Base-by-base conservation (phyloP, 2,329 filamentous ascomycete genomes). In the Corynespora cassiicola region DNA sequence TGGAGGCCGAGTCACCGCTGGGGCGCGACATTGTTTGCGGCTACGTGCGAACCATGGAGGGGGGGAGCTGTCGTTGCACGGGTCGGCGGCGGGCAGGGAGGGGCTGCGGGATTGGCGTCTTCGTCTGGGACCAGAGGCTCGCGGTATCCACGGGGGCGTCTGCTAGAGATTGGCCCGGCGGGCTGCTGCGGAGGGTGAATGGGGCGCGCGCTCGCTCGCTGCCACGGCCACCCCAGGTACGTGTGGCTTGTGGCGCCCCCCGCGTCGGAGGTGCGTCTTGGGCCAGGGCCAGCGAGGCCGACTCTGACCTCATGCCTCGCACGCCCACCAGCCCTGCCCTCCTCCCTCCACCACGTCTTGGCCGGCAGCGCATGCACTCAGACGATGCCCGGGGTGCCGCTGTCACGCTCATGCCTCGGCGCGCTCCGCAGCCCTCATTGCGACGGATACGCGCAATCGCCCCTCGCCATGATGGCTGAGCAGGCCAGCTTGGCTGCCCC, bases 1-100 rank as follows among this genome's bases (percentile, higher is more conserved):
- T 50, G 29, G 73, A 75, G 8, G 69, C 68, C 36, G 68, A 58
- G 46, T 76, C 73, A 30, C 63, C 52, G 45, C 60, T 61, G 37
- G 63, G 58, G 38, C 54, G 54, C 36, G 63, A 62, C 67, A 71
- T 70, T 36, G 43, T 56, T 35, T 26, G 20, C 25, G 18, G 15
- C 47, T 54, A 51, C 31, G 38, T 24, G 19, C 24, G 34, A 33
- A 43, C 28, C 52, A 55, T 55, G 31, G 34, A 16, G 34, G 18
- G 16, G 26, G 11, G 20, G 37, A 14, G 20, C n/a, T 39, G 17
- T 23, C 24, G 15, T 24, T 11, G 17, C 17, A 28, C 25, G 8
- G 15, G 16, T 29, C 5, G 16, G 17, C 25, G 16, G 17, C 4
- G 14, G 4, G 9, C 6, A 23, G n/a, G 4, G 14, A 16, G 11